Evolutionary conservation across 306 rosid genomes (phyloP).

Genomic region (Vachellia collinsii): DNA sequence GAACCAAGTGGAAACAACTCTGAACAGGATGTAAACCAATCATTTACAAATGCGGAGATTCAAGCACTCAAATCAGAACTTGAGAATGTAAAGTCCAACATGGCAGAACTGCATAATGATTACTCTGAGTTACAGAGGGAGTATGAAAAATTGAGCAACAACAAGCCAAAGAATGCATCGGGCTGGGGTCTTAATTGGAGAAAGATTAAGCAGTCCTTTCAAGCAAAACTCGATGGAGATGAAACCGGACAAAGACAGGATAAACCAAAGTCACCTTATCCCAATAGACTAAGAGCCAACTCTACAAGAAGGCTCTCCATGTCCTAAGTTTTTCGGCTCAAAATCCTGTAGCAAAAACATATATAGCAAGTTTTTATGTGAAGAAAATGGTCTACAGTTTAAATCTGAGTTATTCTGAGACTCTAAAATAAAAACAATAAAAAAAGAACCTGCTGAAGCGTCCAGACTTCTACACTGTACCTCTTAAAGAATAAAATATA

Average conservation of each 20-base stretch:
- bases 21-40: slow-evolving; percentile 60
- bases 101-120: slow-evolving; percentile 75
- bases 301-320: slow-evolving; percentile 56
- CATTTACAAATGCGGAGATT: slow-evolving; percentile 46
- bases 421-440: neutral
- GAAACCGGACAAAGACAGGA: slow-evolving; percentile 50
- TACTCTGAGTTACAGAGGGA: slow-evolving; percentile 77
- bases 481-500: neutral
- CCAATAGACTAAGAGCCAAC: slow-evolving; percentile 37
- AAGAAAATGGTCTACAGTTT: neutral
- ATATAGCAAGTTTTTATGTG: neutral
- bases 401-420: neutral
- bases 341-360: slow-evolving; percentile 3
- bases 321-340: neutral
- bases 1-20: slow-evolving; percentile 49
- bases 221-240: slow-evolving; percentile 54
- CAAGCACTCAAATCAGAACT: slow-evolving; percentile 73
- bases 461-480: neutral
- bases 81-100: slow-evolving; percentile 61
- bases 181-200: slow-evolving; percentile 74
- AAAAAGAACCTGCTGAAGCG: neutral
- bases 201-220: slow-evolving; percentile 77
- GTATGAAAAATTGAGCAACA: slow-evolving; percentile 55
- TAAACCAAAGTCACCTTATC: slow-evolving; percentile 42
- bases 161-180: slow-evolving; percentile 51